Evolutionary conservation across 2,329 filamentous ascomycete species (phyloP).

Genomic region (Verticillium alfalfae): DNA sequence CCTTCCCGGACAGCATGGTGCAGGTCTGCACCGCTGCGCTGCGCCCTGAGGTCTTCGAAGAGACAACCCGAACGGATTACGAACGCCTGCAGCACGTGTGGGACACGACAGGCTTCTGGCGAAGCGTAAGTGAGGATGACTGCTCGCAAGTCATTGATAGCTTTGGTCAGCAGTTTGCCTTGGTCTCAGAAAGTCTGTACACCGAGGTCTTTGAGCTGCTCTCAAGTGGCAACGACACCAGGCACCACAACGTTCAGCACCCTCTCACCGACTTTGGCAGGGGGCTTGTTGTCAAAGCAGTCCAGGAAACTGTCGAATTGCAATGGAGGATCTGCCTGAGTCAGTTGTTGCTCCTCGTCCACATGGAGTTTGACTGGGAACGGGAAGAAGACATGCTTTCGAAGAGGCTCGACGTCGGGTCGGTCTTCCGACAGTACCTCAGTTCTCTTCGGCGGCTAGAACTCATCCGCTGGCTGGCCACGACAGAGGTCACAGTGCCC

Average conservation of each 20-base stretch:
- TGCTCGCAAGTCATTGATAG: slow-evolving; percentile 63
- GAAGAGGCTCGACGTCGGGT: slow-evolving; percentile 57
- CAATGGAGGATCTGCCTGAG: slow-evolving; percentile 74
- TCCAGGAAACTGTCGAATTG: slow-evolving; percentile 71
- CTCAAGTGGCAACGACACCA: slow-evolving; percentile 32
- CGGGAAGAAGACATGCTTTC: slow-evolving; percentile 62
- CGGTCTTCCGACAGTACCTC: slow-evolving; percentile 65
- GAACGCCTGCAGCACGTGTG: slow-evolving; percentile 76
- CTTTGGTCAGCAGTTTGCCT: slow-evolving; percentile 61
- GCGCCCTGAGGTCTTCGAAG: slow-evolving; percentile 68
- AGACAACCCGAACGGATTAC: slow-evolving; percentile 62
- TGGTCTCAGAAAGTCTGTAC: slow-evolving; percentile 51
- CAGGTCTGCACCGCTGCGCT: slow-evolving; percentile 64
- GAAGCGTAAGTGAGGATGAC: slow-evolving; percentile 77
- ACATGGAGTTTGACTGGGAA: slow-evolving; percentile 80
- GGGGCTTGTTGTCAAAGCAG: slow-evolving; percentile 67
- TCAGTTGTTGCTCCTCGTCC: slow-evolving; percentile 74
- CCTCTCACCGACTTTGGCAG: slow-evolving; percentile 71
- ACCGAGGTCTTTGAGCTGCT: slow-evolving; percentile 44
- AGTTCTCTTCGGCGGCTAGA: slow-evolving; percentile 68
- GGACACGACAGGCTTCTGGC: slow-evolving; percentile 70
- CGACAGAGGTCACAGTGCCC: slow-evolving; percentile 49
- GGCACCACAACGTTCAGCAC: slow-evolving; percentile 36
- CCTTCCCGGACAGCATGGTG: slow-evolving; percentile 63
- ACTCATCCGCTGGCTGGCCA: slow-evolving; percentile 65